A percentile compares a stretch with the other conserved stretches of the same genome.
phyloP scores from a whole-genome alignment of 2,329 filamentous ascomycete genomes.

The Hypoxylon sp. region DNA sequence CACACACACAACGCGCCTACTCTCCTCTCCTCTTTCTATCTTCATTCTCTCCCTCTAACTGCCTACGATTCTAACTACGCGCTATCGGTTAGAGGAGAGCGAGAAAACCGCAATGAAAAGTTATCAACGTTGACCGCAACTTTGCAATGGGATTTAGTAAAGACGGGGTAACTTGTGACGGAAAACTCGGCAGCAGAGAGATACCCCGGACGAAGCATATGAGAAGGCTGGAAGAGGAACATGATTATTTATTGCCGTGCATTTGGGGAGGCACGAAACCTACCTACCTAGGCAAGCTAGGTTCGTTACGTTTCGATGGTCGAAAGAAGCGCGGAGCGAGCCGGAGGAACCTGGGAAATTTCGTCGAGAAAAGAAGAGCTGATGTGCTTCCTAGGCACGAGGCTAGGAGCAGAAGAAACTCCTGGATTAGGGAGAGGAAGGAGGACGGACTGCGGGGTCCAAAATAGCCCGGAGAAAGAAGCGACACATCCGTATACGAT shows the following conservation, averaged over 20 bases:
- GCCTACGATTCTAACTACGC: constrained; percentile 26
- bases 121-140: constrained; percentile 42
- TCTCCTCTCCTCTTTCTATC: constrained; percentile 31
- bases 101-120: too few relatives aligned
- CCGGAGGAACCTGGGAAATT: constrained; percentile 21
- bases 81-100: too few relatives aligned
- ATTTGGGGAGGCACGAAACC: constrained; percentile 22
- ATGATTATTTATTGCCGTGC: constrained; percentile 23
- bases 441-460: constrained; percentile 20
- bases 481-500: constrained; percentile 33
- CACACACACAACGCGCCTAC: constrained; percentile 39
- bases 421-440: constrained; percentile 16
- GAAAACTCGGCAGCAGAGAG: constrained; percentile 34
- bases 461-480: not conserved
- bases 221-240: constrained; percentile 11
- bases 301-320: constrained; percentile 33
- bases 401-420: constrained; percentile 20
- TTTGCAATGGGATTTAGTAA: constrained; percentile 40
- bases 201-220: constrained; percentile 43
- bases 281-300: constrained; percentile 33
- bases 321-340: constrained; percentile 23
- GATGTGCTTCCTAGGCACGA: constrained; percentile 27
- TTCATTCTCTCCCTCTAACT: constrained; percentile 5
- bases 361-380: constrained; percentile 1
- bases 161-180: constrained; percentile 38